Percentiles rank a stretch among this genome's conserved stretches.
Conservation (phyloP, 2,329 filamentous ascomycete species). For the Penicillium freii region DNA sequence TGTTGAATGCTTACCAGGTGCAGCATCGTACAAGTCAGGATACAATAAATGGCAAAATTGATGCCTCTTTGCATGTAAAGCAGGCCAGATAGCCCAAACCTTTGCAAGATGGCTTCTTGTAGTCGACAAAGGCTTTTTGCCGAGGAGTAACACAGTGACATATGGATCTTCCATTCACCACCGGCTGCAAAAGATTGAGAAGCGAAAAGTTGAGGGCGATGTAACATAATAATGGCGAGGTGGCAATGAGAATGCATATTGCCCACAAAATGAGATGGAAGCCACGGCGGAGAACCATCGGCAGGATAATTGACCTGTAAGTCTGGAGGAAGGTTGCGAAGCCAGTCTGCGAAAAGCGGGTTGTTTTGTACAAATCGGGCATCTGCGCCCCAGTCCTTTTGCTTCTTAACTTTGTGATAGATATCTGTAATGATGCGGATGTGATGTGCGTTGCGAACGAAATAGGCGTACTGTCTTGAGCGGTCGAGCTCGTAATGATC, state of each 20-base stretch:
- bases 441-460: conserved; percentile 73
- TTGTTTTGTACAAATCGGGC: conserved; percentile 79
- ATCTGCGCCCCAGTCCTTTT: conserved; percentile 82
- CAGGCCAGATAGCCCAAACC: conserved; percentile 75
- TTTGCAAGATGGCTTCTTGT: conserved; percentile 76
- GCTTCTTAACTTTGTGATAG: conserved; percentile 71
- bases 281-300: conserved; percentile 77
- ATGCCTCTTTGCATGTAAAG: conserved; percentile 92
- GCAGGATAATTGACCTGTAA: conserved; percentile 73
- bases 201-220: conserved; percentile 79
- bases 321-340: conserved; percentile 73
- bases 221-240: conserved; percentile 78
- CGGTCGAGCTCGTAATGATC: conserved; percentile 74
- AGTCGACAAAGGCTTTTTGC: conserved; percentile 82
- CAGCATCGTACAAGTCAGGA: conserved; percentile 87
- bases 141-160: conserved; percentile 79
- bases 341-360: conserved; percentile 71
- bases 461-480: conserved; percentile 81
- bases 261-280: conserved; percentile 81
- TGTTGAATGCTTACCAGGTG: conserved; percentile 70
- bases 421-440: conserved; percentile 73
- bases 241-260: conserved; percentile 90
- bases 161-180: conserved; percentile 81
- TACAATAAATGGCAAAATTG: conserved; percentile 91
- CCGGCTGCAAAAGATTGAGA: conserved; percentile 69